These are phyloP conservation scores for Rhizoctonia solani DNA, from an alignment of 1,284 basidiomycete species.

Conservation along the genomic window DNA sequence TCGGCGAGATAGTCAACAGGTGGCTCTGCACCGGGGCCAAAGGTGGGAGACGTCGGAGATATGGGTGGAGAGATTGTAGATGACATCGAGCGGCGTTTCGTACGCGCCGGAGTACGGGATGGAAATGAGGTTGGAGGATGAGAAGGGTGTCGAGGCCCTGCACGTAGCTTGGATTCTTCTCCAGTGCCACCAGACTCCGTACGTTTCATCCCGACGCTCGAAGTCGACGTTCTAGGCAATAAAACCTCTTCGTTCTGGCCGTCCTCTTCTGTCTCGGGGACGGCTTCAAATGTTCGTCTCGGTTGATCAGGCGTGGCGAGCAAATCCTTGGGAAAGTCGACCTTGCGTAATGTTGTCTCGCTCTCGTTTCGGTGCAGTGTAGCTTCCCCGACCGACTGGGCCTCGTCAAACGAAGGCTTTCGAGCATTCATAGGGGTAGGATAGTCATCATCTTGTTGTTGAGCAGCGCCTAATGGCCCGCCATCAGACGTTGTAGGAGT, in stretches of 20 bases:
- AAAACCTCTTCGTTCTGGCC: constrained; percentile 32
- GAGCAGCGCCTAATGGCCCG: constrained; percentile 37
- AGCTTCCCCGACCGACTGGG: no score
- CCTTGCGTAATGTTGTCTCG: constrained; percentile 21
- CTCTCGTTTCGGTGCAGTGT: constrained; percentile 20
- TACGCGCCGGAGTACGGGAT: constrained; percentile 87
- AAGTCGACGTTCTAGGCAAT: constrained; percentile 15
- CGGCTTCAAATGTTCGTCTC: neutral
- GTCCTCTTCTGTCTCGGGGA: constrained; percentile 31
- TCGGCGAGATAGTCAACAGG: constrained; percentile 66
- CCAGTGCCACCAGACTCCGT: neutral
- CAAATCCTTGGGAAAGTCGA: constrained; percentile 14
- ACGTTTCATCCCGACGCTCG: neutral
- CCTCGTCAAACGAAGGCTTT: no score
- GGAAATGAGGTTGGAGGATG: constrained; percentile 48
- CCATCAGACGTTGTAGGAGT: constrained; percentile 61
- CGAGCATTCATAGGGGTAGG: neutral
- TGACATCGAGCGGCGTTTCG: constrained; percentile 91
- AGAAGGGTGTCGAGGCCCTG: constrained; percentile 19
- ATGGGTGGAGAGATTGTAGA: constrained; percentile 60
- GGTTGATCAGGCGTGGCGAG: neutral
- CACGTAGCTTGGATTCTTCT: constrained; percentile 19
- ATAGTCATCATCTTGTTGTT: constrained; percentile 18
- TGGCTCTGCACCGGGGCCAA: constrained; percentile 38
- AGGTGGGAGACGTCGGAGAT: constrained; percentile 41